Percentiles rank a stretch among this genome's conserved stretches.
Evolutionary conservation across 805 yeast species (phyloP).

Genomic region (Lipomyces yamadae): DNA sequence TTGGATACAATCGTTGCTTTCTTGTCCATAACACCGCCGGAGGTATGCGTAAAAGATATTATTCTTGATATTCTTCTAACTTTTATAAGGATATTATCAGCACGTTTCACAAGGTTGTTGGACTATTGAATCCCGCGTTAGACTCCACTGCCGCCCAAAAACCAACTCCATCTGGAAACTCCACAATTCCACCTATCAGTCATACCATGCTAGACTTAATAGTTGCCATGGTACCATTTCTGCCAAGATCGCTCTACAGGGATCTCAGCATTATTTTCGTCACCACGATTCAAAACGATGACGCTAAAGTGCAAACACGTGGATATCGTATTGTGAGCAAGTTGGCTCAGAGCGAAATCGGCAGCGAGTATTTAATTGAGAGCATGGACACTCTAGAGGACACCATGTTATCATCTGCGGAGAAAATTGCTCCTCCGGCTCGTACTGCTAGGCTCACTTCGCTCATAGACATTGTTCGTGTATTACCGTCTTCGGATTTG

Average conservation of each 20-base stretch:
- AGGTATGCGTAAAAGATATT: not conserved
- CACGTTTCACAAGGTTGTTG: conserved; percentile 86
- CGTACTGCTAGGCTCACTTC: conserved; percentile 75
- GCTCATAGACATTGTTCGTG: conserved; percentile 60
- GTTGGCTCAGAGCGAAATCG: conserved; percentile 70
- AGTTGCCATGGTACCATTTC: conserved; percentile 82
- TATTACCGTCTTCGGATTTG: conserved; percentile 67
- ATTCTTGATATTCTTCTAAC: not conserved
- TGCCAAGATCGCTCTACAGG: conserved; percentile 70
- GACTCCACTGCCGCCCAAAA: conserved; percentile 44
- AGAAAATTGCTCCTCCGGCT: conserved; percentile 67
- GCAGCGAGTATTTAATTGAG: conserved; percentile 57
- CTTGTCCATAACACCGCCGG: conserved; percentile 61
- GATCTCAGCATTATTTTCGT: conserved; percentile 81
- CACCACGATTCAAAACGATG: conserved; percentile 55
- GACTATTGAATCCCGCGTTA: conserved; percentile 72
- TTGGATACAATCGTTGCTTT: conserved; percentile 85
- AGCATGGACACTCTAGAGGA: conserved; percentile 63
- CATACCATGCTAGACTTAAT: conserved; percentile 90
- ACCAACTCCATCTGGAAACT: conserved; percentile 41
- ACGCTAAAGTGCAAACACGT: conserved; percentile 35
- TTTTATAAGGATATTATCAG: conserved; percentile 62
- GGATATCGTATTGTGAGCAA: conserved; percentile 53
- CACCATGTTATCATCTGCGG: conserved; percentile 24
- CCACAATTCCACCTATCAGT: conserved; percentile 58